phyloP scores from a whole-genome alignment of 495 filamentous ascomycete genomes.

The Neurospora terricola region DNA sequence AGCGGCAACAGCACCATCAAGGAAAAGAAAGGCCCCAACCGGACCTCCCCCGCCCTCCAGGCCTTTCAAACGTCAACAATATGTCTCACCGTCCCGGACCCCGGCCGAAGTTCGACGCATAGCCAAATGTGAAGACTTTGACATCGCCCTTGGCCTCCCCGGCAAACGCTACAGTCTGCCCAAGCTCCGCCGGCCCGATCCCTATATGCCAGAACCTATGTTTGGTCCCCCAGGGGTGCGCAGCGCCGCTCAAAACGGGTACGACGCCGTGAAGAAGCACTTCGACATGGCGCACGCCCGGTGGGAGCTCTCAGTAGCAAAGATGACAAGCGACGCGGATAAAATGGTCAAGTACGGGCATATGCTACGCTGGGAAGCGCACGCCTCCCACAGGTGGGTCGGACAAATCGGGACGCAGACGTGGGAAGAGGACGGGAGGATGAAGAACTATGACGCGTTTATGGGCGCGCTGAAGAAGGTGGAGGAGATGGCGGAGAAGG shows the following conservation, averaged over 20 bases:
- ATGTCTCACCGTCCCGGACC: neutral
- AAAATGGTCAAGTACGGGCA: neutral
- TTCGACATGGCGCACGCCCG: neutral
- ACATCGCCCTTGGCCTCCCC: neutral
- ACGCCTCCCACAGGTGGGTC: neutral
- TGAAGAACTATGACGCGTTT: neutral
- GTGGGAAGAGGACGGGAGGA: neutral
- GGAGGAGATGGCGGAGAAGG: neutral
- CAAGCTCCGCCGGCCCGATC: neutral
- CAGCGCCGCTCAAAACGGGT: neutral
- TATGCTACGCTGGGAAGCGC: fast-evolving
- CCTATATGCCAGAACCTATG: too few species aligned
- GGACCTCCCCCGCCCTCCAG: neutral
- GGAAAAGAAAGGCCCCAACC: neutral
- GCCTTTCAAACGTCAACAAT: neutral
- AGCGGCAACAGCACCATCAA: neutral
- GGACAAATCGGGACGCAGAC: neutral
- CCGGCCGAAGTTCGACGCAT: too few species aligned
- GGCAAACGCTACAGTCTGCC: neutral
- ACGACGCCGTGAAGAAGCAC: neutral
- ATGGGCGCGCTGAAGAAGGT: neutral
- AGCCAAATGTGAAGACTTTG: too few species aligned
- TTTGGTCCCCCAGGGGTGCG: neutral
- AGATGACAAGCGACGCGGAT: neutral
- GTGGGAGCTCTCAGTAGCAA: neutral